Evolutionary conservation across 495 filamentous ascomycete genomes (phyloP), one percentile per base, ranked within the genome.

Genomic region (Penicillium odoratum): DNA sequence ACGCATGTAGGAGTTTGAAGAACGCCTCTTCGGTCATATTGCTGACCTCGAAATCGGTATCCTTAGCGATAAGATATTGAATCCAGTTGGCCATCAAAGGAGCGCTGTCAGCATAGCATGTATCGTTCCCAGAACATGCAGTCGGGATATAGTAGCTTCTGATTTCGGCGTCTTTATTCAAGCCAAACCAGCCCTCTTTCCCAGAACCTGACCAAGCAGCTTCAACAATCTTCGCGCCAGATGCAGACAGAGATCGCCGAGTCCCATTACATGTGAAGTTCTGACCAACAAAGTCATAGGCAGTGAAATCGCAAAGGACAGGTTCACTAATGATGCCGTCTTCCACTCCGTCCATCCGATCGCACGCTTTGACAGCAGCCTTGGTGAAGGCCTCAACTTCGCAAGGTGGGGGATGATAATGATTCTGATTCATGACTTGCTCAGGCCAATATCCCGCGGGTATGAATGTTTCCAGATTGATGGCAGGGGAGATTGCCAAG

Each of bases 311-410:
- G 70, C 85, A 89, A 5, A 69, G 61, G 7, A 67, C 64, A 0
- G 84, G 83, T 34, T 72, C 58, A 54, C 75, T 78, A 57, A 89
- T 81, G 57, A 88, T 82, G 34, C 75, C 79, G 62, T 88, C 86
- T 7, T 67, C 62, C 2, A 82, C 67, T 0, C 85, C 84, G 64
- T 89, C 86, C 9, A 79, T 61, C 16, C 50, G 56, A 62, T 89
- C 85, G 58, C 79, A 71, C 2, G 53, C 21, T 62, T 67, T 1
- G 64, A 67, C 47, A 77, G 79, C 68, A 4, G 74, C 75, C 6
- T 80, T 66, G 0, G 65, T 60, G 30, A 78, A 62, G 9, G 73
- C 66, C 21, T 87, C 78, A 44, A 82, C 74, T 38, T 77, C 75
- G 7, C 73, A 64, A 10, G 72, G 65, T 6, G 70, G 60, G 15